Evolutionary conservation across 257 asterid species (phyloP), one percentile per base, ranked within the genome.

Genomic region (Plantago major): DNA sequence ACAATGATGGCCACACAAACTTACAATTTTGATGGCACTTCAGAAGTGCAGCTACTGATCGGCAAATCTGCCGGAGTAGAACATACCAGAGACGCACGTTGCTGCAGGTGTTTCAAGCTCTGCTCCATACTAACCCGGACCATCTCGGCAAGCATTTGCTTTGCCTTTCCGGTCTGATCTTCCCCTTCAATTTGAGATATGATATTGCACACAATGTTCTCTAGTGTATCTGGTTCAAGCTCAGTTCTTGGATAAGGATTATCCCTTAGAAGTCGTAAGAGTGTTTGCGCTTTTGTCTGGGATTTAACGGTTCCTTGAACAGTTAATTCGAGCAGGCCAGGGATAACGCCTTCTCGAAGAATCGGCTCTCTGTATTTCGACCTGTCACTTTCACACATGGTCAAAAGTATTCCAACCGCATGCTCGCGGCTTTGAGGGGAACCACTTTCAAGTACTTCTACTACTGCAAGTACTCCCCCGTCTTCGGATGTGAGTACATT

Each of bases 91-190:
- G 89, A 38, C 6, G 88, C 96, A 74, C 94, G 69, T 67, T 81
- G 86, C 73, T 88, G 94, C 74, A 89, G 58, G 67, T 89, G 82
- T 52, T 85, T 77, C 58, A 92, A 81, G 22, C 99, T 92, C 82
- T 84, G 96, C 74, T 92, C 99, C 97, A 89, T 92, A 66, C 99
- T 92, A 51, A 92, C 96, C 65, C 87, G 93, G 40, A 92, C 97
- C 99, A 92, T 92, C 73, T 92, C 99, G 5, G 99, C 79, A 16
- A 92, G 85, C 95, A 92, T 87, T 76, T 87, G 76, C 54, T 85
- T 92, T 11, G 99, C 95, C 68, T 87, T 92, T 14, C 87, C 95
- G 1, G 81, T 66, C 61, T 84, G 94, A 61, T 87, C 95, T 37
- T 92, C 94, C 3, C 82, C 88, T 4, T 87, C 96, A 48, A 92